Conservation (phyloP, 208 protist genomes). For the Leishmania mexicana region DNA sequence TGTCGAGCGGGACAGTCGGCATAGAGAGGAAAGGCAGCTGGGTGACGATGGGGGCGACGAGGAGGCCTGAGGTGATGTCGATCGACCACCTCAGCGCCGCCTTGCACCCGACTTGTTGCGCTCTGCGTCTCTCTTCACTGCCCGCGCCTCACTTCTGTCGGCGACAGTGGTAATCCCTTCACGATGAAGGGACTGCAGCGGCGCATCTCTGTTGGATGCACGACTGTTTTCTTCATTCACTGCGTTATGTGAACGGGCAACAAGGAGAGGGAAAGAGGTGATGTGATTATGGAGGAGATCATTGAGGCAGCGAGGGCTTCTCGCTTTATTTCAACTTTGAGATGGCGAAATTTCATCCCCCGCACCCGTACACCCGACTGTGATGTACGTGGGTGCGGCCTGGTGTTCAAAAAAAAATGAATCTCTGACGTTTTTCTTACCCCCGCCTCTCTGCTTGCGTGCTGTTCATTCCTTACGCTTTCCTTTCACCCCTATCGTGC, state of each 20-base stretch:
- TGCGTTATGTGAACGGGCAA: neutral
- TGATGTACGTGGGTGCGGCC: neutral
- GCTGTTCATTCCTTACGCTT: neutral
- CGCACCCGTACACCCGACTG: neutral
- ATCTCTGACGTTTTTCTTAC: no score
- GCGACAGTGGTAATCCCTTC: neutral
- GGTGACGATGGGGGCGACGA: neutral
- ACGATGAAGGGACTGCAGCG: neutral
- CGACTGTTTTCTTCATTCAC: neutral
- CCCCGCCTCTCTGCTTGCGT: neutral
- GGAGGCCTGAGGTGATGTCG: neutral
- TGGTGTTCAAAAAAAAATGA: neutral
- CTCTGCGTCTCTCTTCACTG: neutral
- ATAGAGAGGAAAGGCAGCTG: neutral
- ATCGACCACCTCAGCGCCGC: neutral
- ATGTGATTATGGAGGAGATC: neutral
- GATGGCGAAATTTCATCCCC: neutral
- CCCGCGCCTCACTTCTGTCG: neutral
- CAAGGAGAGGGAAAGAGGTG: neutral
- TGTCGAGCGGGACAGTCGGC: neutral
- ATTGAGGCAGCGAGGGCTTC: neutral
- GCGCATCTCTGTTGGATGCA: neutral
- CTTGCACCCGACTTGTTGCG: neutral
- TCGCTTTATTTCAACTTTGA: neutral
- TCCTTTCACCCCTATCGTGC: neutral